Evolutionary conservation across 257 asterid species (phyloP).

Genomic region (Solanum chiquidenum): DNA sequence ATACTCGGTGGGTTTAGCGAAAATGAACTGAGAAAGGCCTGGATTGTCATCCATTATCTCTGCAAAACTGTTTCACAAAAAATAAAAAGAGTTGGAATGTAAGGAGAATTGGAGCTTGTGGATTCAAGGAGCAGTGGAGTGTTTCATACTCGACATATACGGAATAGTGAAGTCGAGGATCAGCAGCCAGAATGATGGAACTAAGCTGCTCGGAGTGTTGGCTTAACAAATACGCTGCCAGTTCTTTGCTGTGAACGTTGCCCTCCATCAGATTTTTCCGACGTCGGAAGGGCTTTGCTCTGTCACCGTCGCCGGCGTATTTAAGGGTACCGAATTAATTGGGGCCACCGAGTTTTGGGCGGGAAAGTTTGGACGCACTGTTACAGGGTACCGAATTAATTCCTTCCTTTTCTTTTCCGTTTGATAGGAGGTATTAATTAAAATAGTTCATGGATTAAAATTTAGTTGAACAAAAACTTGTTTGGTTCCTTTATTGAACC

Average conservation of each 20-base stretch:
- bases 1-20: conserved; percentile 61
- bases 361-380: neutral
- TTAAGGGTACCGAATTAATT: neutral
- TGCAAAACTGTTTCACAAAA: conserved; percentile 43
- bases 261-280: conserved; percentile 19
- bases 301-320: neutral
- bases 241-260: conserved; percentile 32
- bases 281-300: neutral
- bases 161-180: conserved; percentile 85
- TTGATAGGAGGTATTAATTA: no score
- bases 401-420: neutral
- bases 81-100: neutral
- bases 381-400: neutral
- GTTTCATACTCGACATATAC: conserved; percentile 58
- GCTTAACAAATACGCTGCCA: conserved; percentile 62
- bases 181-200: conserved; percentile 45
- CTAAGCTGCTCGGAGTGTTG: conserved; percentile 49
- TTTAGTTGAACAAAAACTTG: no score
- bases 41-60: conserved; percentile 80
- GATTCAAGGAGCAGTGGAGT: neutral
- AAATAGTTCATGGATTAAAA: no score
- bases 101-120: neutral
- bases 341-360: neutral
- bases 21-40: conserved; percentile 54
- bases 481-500: no score